These are phyloP conservation scores for Poa annua DNA, from an alignment of 176 grass and related monocot species.

Conservation along the genomic window DNA sequence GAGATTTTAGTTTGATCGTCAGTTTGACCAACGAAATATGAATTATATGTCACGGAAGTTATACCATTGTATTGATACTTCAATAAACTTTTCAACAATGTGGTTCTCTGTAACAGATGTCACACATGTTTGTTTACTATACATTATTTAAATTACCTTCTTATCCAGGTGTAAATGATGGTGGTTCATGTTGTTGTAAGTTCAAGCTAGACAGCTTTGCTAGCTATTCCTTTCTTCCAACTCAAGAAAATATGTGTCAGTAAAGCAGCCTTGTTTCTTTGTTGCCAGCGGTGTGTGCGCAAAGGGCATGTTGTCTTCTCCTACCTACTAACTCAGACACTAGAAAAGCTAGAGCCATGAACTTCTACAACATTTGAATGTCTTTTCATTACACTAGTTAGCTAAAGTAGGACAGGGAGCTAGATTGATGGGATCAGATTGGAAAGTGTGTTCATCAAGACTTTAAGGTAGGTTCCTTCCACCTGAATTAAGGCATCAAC, in stretches of 20 bases:
- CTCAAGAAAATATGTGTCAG: constrained; percentile 32
- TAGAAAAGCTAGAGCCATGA: not conserved
- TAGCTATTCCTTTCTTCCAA: constrained; percentile 57
- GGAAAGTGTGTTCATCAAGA: constrained; percentile 37
- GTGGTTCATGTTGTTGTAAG: not conserved
- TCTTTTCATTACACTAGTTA: constrained; percentile 6
- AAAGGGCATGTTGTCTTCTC: not conserved
- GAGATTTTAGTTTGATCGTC: no score
- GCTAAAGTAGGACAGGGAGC: not conserved
- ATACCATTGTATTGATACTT: no score
- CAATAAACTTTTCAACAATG: no score
- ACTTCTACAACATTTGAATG: not conserved
- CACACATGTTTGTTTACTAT: not conserved
- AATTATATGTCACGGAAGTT: no score
- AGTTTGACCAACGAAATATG: no score
- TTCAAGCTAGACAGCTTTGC: not conserved
- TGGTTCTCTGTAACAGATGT: no score
- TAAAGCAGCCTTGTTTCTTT: constrained; percentile 25
- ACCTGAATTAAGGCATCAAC: constrained; percentile 53
- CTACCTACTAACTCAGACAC: constrained; percentile 13
- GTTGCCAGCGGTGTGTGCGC: not conserved
- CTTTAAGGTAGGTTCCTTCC: constrained; percentile 46
- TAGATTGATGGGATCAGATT: constrained; percentile 33
- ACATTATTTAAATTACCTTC: not conserved
- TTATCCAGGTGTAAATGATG: no score